Percentiles rank a stretch among this genome's conserved stretches.
Conservation (phyloP, 139 green algal species). For the Micractinium sp. region DNA sequence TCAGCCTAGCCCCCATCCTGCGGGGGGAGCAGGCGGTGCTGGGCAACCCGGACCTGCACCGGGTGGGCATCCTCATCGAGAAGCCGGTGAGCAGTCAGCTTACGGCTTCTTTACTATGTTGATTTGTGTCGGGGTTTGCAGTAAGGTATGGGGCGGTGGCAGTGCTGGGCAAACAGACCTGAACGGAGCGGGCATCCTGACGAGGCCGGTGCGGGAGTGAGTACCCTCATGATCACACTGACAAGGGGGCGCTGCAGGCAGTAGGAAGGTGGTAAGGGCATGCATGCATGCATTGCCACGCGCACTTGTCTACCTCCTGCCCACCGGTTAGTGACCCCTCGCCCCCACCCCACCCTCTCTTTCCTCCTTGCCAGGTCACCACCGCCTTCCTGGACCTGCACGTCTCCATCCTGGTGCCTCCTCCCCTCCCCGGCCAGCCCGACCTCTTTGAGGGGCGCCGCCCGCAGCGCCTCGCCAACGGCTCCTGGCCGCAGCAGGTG, state of each 20-base stretch:
- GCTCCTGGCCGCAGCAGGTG: background rate
- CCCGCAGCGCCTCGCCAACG: slow-evolving; percentile 7
- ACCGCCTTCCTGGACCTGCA: background rate
- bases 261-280: background rate
- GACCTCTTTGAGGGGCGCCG: slow-evolving; percentile 5
- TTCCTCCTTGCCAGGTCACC: background rate
- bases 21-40: background rate
- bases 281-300: background rate
- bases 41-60: background rate
- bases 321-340: background rate
- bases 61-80: background rate
- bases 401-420: background rate
- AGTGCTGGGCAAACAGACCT: too few species aligned
- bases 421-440: background rate
- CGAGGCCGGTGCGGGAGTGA: too few species aligned
- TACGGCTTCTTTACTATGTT: too few species aligned
- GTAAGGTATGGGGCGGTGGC: too few species aligned
- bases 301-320: background rate
- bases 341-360: too few species aligned
- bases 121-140: too few species aligned
- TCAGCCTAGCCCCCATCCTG: background rate
- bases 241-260: too few species aligned
- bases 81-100: background rate
- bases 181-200: too few species aligned
- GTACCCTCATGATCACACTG: too few species aligned